A percentile compares a stretch with the other conserved stretches of the same genome.
phyloP scores from a whole-genome alignment of 768 basidiomycete genomes.

The Serendipita indica region DNA sequence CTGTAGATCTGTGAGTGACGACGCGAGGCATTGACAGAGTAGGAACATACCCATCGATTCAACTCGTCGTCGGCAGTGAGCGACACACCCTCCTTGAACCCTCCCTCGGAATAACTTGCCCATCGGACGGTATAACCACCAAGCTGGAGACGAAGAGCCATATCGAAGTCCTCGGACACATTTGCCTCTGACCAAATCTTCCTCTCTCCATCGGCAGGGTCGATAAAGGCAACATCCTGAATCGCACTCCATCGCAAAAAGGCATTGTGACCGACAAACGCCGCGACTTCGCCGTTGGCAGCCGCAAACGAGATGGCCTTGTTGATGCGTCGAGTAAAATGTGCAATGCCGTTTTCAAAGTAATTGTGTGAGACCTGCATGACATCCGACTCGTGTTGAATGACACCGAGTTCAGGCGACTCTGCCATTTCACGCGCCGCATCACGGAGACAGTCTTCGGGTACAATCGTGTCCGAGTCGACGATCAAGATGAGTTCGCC shows the following conservation, averaged over 20 bases:
- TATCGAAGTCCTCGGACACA: slow-evolving; percentile 57
- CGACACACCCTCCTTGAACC: slow-evolving; percentile 85
- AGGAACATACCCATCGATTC: slow-evolving; percentile 84
- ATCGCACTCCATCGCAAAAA: slow-evolving; percentile 44
- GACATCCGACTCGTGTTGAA: slow-evolving; percentile 41
- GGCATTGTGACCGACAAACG: slow-evolving; percentile 78
- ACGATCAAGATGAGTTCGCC: slow-evolving; percentile 21
- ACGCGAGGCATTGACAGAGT: slow-evolving; percentile 35
- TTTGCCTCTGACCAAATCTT: slow-evolving; percentile 55
- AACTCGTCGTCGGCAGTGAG: slow-evolving; percentile 82
- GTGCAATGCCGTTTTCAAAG: slow-evolving; percentile 85
- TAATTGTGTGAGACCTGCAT: slow-evolving; percentile 84
- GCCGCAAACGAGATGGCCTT: slow-evolving; percentile 61
- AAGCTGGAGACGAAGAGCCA: slow-evolving; percentile 48
- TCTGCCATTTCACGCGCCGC: slow-evolving; percentile 23
- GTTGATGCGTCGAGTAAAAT: slow-evolving; percentile 80
- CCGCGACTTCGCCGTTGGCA: slow-evolving; percentile 72
- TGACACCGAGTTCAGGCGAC: slow-evolving; percentile 25
- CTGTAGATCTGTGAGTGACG: not conserved
- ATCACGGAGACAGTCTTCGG: slow-evolving; percentile 27
- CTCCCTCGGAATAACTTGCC: slow-evolving; percentile 74
- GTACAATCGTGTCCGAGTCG: slow-evolving; percentile 25
- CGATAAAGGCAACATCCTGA: slow-evolving; percentile 39
- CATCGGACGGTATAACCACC: slow-evolving; percentile 65
- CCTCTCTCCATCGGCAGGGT: slow-evolving; percentile 35